Evolutionary conservation across 2,329 filamentous ascomycete genomes (phyloP), one percentile per base, ranked within the genome.

Genomic region (Tolypocladium nubicola): DNA sequence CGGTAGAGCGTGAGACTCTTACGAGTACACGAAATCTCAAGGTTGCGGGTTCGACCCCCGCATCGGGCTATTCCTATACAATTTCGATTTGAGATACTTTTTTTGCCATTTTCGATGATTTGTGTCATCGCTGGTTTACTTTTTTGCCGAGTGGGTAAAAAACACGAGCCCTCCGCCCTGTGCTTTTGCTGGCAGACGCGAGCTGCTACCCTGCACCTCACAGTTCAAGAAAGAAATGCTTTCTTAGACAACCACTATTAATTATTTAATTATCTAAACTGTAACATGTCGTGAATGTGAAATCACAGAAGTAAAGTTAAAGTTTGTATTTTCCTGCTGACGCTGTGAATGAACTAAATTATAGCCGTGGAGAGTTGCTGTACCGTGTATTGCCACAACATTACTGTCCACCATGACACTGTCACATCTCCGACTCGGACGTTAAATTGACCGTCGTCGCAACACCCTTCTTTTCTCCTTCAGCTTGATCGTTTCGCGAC

Each of bases 1-100:
- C 69, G 69, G 70, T 85, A 86, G 83, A 86, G 82, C 83, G 82
- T 85, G 79, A 84, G 83, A 85, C 83, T 86, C 83, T 82, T 81
- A 81, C 10, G 59, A 61, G 52, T 38, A 43, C 50, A 52, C 54
- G 38, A 53, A 54, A 59, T 59, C 77, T 79, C 75, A 78, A 79
- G 76, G 76, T 74, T 79, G 76, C 73, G 75, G 75, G 79, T 81
- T 79, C 76, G 76, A 78, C 70, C 71, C 70, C 70, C 70, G 68
- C 70, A 68, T 72, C 67, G 70, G 70, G 68, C 70, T 72, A 41
- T 71, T 72, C 69, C 69, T 71, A 71, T 70, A 8, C 26, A 38
- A 59, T 52, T 59, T 13, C 38, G 45, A 45, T 49, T 58, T 39
- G 30, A 19, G 14, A 54, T 13, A 14, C 13, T 19, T 54, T 53